Conservation (phyloP, 371 early-diverging fungal genomes). For the Mortierella sp. region DNA sequence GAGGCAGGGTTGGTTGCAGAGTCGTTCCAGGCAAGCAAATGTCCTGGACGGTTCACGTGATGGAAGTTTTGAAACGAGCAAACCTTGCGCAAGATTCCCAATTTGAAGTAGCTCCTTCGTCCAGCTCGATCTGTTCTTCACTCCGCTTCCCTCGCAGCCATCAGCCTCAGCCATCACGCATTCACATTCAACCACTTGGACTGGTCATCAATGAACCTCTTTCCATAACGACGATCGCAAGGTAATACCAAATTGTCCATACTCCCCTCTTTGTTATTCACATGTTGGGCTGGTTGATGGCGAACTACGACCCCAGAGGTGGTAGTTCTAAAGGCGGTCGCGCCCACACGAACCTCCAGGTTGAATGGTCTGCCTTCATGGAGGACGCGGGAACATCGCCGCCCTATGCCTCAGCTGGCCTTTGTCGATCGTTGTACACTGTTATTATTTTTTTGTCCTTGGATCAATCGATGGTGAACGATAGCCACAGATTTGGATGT, state of each 20-base stretch:
- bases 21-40: too few species aligned
- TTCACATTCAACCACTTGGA: too few species aligned
- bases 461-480: slow-evolving; percentile 5
- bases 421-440: slow-evolving; percentile 5
- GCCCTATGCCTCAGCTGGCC: slow-evolving; percentile 22
- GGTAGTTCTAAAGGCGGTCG: slow-evolving; percentile 27
- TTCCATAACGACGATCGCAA: slow-evolving; percentile 10
- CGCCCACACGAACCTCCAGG: slow-evolving; percentile 21
- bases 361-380: slow-evolving; percentile 23
- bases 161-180: too few species aligned
- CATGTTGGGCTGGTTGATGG: slow-evolving; percentile 14
- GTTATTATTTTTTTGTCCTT: slow-evolving; percentile 3
- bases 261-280: slow-evolving; percentile 1
- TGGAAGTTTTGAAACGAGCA: too few species aligned
- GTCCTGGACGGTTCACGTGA: too few species aligned
- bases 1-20: too few species aligned
- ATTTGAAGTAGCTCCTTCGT: too few species aligned
- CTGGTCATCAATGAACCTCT: too few species aligned
- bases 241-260: background rate
- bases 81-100: too few species aligned
- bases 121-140: too few species aligned
- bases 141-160: too few species aligned
- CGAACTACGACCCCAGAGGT: slow-evolving; percentile 9
- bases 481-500: background rate
- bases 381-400: slow-evolving; percentile 24